These are phyloP conservation scores for Parastagonospora nodorum DNA, from an alignment of 2,329 filamentous ascomycete species.

Conservation along the genomic window DNA sequence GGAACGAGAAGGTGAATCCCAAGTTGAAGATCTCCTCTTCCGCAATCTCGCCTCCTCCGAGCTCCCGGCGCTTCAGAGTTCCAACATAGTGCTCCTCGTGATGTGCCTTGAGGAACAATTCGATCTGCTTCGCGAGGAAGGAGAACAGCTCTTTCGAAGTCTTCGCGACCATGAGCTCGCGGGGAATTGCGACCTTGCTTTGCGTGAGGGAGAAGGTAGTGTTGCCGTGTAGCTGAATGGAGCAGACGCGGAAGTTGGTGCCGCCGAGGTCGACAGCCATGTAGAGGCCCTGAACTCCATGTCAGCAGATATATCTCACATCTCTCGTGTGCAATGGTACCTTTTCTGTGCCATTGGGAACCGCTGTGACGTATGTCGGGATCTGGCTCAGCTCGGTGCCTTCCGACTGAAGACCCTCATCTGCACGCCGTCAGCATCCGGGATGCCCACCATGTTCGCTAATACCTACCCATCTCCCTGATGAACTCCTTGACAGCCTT, in stretches of 20 bases:
- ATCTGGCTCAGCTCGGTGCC: slow-evolving; percentile 90
- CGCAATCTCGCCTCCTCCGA: slow-evolving; percentile 59
- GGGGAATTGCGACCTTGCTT: slow-evolving; percentile 89
- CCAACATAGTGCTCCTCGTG: slow-evolving; percentile 84
- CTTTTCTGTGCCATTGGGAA: slow-evolving; percentile 98
- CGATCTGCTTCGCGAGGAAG: slow-evolving; percentile 92
- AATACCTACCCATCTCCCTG: slow-evolving; percentile 71
- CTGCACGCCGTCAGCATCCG: slow-evolving; percentile 52
- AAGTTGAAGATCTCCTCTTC: slow-evolving; percentile 86
- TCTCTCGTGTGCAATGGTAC: slow-evolving; percentile 69
- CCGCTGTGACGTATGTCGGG: slow-evolving; percentile 92
- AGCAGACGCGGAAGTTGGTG: slow-evolving; percentile 98
- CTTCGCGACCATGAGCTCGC: slow-evolving; percentile 86
- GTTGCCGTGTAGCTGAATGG: slow-evolving; percentile 89
- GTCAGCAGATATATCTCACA: slow-evolving; percentile 3
- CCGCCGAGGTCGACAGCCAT: slow-evolving; percentile 97
- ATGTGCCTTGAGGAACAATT: slow-evolving; percentile 82
- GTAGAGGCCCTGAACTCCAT: slow-evolving; percentile 75
- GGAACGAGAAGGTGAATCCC: slow-evolving; percentile 99
- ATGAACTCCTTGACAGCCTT: slow-evolving; percentile 84
- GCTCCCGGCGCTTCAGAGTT: slow-evolving; percentile 68
- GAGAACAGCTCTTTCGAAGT: slow-evolving; percentile 85
- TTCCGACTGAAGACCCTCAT: slow-evolving; percentile 79
- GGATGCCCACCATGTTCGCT: not conserved
- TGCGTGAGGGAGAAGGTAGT: slow-evolving; percentile 93